Conservation (phyloP, 192 early-diverging fungal species). For the Coemansia sp. region DNA sequence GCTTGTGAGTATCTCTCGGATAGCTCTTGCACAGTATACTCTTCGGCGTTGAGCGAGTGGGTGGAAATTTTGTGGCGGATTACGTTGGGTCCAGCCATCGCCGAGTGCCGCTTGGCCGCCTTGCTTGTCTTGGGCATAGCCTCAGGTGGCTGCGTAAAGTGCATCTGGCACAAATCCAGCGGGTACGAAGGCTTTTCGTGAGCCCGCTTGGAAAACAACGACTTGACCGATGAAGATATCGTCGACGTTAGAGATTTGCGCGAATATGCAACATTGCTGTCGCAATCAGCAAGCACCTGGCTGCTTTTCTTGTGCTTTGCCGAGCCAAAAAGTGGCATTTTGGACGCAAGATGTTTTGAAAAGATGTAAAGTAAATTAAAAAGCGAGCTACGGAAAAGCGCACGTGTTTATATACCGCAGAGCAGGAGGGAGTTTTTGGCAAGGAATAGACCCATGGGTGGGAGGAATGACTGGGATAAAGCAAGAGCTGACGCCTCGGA, state of each 20-base stretch:
- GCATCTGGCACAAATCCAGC: neutral
- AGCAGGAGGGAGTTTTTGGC: neutral
- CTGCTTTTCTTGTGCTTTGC: slow-evolving; percentile 20
- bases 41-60: slow-evolving; percentile 3
- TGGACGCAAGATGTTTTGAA: neutral
- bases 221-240: slow-evolving; percentile 38
- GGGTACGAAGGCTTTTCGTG: neutral
- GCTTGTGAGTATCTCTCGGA: slow-evolving; percentile 36
- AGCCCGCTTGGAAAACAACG: slow-evolving; percentile 29
- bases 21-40: neutral
- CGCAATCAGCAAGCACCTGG: neutral
- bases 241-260: slow-evolving; percentile 24
- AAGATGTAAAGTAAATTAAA: no score
- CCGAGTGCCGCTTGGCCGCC: slow-evolving; percentile 1
- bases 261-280: slow-evolving; percentile 12
- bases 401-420: neutral
- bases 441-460: slow-evolving; percentile 11
- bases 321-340: slow-evolving; percentile 29
- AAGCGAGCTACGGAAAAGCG: neutral
- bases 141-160: neutral
- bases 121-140: neutral
- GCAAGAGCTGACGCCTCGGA: slow-evolving; percentile 2
- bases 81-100: neutral
- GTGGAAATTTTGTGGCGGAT: slow-evolving; percentile 15
- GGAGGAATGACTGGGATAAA: neutral